These are phyloP conservation scores for Noccaea bulbosa DNA, from an alignment of 345 rosid genomes.

Conservation along the genomic window DNA sequence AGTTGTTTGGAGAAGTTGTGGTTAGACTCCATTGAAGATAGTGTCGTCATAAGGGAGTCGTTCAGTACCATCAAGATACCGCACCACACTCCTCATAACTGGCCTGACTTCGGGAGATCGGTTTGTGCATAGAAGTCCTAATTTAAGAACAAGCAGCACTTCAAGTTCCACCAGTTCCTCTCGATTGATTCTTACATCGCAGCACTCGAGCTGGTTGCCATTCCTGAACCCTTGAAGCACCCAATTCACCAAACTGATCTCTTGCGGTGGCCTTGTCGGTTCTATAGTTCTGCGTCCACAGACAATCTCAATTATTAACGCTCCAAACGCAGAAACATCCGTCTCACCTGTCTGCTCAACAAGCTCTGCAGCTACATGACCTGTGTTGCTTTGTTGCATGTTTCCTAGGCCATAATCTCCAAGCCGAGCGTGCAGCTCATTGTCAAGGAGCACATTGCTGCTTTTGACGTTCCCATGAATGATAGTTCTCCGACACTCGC, in stretches of 20 bases:
- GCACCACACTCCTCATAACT: conserved; percentile 36
- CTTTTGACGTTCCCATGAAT: conserved; percentile 56
- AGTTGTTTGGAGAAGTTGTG: too few species aligned
- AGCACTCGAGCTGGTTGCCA: conserved; percentile 35
- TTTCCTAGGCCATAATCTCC: conserved; percentile 60
- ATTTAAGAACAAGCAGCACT: conserved; percentile 45
- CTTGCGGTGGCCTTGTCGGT: conserved; percentile 26
- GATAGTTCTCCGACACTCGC: conserved; percentile 51
- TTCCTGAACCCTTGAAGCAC: conserved; percentile 39
- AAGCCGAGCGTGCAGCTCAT: conserved; percentile 46
- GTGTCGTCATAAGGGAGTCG: not conserved
- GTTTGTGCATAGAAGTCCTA: conserved; percentile 46
- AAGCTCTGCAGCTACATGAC: conserved; percentile 55
- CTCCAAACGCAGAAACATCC: conserved; percentile 55
- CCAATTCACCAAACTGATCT: conserved; percentile 49
- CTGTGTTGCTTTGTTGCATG: conserved; percentile 40
- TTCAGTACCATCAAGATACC: conserved; percentile 37
- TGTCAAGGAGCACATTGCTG: conserved; percentile 54
- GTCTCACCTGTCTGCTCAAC: conserved; percentile 34
- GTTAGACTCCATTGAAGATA: conserved; percentile 8
- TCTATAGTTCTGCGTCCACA: conserved; percentile 56
- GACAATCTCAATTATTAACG: conserved; percentile 51
- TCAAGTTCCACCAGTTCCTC: conserved; percentile 39
- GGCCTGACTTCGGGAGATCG: conserved; percentile 20
- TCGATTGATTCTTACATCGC: conserved; percentile 41